phyloP scores from a whole-genome alignment of 2,329 filamentous ascomycete species.

The Aspergillus texensis region DNA sequence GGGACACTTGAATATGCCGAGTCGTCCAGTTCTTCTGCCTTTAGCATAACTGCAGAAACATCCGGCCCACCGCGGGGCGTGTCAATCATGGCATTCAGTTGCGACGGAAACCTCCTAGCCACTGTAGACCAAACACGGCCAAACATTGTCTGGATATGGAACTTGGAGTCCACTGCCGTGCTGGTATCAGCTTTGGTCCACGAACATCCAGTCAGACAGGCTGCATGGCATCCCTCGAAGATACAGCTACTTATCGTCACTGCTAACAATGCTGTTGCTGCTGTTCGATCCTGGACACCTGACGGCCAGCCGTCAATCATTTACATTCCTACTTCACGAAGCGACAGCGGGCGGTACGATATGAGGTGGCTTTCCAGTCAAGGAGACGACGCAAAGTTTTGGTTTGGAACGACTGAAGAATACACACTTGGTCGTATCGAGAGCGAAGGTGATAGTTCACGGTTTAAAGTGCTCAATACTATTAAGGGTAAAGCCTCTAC shows the following conservation, averaged over 20 bases:
- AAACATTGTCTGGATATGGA: constrained; percentile 52
- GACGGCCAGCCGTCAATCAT: constrained; percentile 32
- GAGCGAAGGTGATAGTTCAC: constrained; percentile 20
- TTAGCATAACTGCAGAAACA: constrained; percentile 33
- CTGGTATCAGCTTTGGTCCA: constrained; percentile 45
- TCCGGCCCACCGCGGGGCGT: constrained; percentile 38
- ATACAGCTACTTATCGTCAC: constrained; percentile 43
- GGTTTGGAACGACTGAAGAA: constrained; percentile 40
- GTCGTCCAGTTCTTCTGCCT: constrained; percentile 41
- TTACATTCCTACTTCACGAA: constrained; percentile 33
- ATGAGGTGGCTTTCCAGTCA: constrained; percentile 34
- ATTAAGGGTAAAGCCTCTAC: constrained; percentile 26
- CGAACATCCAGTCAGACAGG: constrained; percentile 43
- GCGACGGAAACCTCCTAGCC: constrained; percentile 39
- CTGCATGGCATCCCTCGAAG: constrained; percentile 43
- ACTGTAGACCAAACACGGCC: constrained; percentile 44
- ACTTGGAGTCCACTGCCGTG: constrained; percentile 30
- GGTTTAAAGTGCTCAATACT: constrained; percentile 34
- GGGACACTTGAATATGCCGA: constrained; percentile 40
- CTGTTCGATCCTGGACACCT: constrained; percentile 38
- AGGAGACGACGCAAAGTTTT: constrained; percentile 31
- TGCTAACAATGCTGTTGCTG: constrained; percentile 34
- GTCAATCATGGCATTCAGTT: constrained; percentile 44
- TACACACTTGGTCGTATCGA: constrained; percentile 38
- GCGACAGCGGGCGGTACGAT: constrained; percentile 40